Evolutionary conservation across 805 yeast species (phyloP).

Genomic region (Wickerhamomyces rabaulensis): DNA sequence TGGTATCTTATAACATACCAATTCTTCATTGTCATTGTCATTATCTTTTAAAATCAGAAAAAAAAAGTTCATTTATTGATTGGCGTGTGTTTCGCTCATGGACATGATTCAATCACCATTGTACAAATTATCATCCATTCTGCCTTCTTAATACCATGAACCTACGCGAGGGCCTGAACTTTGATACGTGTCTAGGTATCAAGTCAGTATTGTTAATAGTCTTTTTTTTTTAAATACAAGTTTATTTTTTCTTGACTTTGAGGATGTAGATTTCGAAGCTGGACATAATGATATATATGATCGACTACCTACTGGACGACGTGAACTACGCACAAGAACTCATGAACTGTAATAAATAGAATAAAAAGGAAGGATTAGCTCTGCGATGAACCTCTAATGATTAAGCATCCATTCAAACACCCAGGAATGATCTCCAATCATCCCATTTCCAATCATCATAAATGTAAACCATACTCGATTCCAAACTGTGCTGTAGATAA

Average conservation of each 20-base stretch:
- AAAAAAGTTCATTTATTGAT: too few species aligned
- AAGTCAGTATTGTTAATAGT: background rate
- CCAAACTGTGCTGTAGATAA: conserved; percentile 57
- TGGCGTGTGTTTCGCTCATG: background rate
- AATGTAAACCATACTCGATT: conserved; percentile 65
- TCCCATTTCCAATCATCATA: conserved; percentile 57
- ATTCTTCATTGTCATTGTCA: background rate
- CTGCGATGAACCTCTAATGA: too few species aligned
- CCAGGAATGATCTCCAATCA: conserved; percentile 40
- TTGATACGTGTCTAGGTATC: background rate
- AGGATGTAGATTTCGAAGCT: too few species aligned
- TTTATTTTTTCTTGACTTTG: background rate
- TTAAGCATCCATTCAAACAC: too few species aligned
- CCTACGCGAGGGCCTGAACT: background rate
- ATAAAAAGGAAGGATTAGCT: too few species aligned
- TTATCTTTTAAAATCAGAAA: background rate
- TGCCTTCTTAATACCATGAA: background rate
- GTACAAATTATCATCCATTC: background rate
- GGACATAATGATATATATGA: background rate
- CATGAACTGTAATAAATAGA: conserved; percentile 17
- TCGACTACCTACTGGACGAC: background rate
- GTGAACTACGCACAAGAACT: background rate
- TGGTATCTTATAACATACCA: background rate
- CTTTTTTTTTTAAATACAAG: background rate
- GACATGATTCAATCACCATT: background rate